These are phyloP conservation scores for Dictyostelium gargantuum DNA, from an alignment of 208 protist genomes.

Conservation along the genomic window DNA sequence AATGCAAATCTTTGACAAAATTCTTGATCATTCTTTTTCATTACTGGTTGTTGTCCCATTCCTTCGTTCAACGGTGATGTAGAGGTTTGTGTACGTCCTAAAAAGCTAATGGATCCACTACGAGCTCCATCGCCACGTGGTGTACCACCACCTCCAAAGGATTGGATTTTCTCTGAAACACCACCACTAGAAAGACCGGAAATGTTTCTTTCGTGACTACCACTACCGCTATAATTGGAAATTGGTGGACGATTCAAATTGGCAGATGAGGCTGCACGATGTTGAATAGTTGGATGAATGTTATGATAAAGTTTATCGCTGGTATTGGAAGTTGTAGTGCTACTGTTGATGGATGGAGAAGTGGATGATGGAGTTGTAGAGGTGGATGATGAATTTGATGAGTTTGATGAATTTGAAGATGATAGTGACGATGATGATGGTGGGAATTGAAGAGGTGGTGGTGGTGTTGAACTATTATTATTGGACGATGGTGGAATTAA, in stretches of 20 bases:
- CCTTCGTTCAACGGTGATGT: neutral
- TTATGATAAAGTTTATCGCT: neutral
- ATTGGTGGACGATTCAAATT: neutral
- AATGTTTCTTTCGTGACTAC: neutral
- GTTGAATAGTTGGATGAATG: neutral
- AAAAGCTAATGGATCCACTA: neutral
- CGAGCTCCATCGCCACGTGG: slow-evolving; percentile 2
- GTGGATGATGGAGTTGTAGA: neutral
- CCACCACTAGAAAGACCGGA: neutral
- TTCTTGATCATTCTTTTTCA: slow-evolving; percentile 66
- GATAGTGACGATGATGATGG: no score
- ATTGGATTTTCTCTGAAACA: neutral
- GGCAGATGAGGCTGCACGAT: neutral
- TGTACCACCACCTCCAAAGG: neutral
- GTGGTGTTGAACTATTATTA: neutral
- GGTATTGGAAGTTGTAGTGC: no score
- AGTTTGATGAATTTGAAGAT: neutral
- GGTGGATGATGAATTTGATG: neutral
- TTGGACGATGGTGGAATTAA: neutral
- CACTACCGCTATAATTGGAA: neutral
- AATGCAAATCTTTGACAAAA: slow-evolving; percentile 37
- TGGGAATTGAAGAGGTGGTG: neutral
- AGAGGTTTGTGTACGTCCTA: neutral
- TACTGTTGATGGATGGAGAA: neutral
- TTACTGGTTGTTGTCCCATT: neutral